Evolutionary conservation across 1,139 yeast species (phyloP).

Genomic region (Magnusiomyces tetraspermus): DNA sequence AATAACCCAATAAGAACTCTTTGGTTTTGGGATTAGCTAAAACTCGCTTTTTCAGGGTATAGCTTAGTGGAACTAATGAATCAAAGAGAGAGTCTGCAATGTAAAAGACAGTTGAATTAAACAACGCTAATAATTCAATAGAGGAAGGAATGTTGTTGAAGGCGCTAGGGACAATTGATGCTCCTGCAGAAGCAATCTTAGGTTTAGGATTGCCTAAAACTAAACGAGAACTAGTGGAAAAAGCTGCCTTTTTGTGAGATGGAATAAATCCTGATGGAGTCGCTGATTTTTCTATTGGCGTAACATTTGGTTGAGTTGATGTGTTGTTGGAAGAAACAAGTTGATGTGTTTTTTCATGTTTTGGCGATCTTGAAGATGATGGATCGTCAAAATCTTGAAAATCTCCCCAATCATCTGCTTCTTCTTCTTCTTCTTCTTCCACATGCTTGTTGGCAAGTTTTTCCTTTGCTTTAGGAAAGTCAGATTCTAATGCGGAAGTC

Average conservation of each 20-base stretch:
- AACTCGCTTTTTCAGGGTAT: conserved; percentile 21
- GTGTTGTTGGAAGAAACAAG: not conserved
- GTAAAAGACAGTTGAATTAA: conserved; percentile 17
- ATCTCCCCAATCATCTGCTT: not conserved
- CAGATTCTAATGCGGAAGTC: not conserved
- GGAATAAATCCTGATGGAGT: not conserved
- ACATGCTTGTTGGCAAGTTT: not conserved
- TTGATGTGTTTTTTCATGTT: not conserved
- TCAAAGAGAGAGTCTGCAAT: conserved; percentile 18
- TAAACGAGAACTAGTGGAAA: not conserved
- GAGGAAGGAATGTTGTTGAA: conserved; percentile 16
- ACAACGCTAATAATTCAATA: conserved; percentile 16
- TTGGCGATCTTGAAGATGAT: not conserved
- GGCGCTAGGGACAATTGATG: conserved; percentile 9
- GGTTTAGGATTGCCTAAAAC: not conserved
- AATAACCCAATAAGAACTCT: conserved; percentile 19
- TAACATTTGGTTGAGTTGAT: too few relatives aligned
- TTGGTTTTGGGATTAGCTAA: conserved; percentile 21
- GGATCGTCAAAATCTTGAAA: not conserved
- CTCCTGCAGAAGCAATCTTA: not conserved
- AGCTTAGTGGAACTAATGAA: conserved; percentile 20
- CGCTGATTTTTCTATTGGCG: too few relatives aligned
- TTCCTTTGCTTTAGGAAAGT: not conserved
- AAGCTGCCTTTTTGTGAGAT: not conserved
- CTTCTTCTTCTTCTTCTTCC: not conserved